A percentile compares a stretch with the other conserved stretches of the same genome.
These are phyloP conservation scores for Endothia cerciana DNA, from an alignment of 2,329 filamentous ascomycete genomes.

Conservation along the genomic window DNA sequence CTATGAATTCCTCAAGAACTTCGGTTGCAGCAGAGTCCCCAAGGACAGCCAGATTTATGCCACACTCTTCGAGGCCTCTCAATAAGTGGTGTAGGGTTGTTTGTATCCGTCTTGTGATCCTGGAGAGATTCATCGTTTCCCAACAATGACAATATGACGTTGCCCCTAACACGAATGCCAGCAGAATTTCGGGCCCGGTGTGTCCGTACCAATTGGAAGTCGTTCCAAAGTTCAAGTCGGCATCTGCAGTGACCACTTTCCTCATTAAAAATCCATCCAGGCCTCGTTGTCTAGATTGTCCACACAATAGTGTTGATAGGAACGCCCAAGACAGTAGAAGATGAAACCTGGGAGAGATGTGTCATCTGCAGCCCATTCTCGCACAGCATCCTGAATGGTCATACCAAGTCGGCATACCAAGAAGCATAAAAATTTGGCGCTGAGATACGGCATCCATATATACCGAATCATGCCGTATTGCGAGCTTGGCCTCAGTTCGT, in stretches of 20 bases:
- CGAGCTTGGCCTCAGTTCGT: background rate
- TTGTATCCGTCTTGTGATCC: background rate
- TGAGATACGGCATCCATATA: rapidly evolving
- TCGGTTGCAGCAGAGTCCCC: background rate
- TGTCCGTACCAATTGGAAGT: background rate
- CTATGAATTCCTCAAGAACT: background rate
- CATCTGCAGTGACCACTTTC: background rate
- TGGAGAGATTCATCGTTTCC: rapidly evolving
- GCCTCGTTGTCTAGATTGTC: background rate
- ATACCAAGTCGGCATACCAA: background rate
- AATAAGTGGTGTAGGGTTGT: background rate
- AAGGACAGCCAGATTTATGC: background rate
- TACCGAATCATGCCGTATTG: background rate
- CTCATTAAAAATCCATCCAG: background rate
- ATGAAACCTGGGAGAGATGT: background rate
- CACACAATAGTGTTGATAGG: too few species aligned
- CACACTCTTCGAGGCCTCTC: background rate
- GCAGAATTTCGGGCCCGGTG: background rate
- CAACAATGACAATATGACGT: rapidly evolving
- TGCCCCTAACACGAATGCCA: background rate
- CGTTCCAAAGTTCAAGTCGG: background rate
- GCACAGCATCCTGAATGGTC: background rate
- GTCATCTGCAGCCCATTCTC: background rate
- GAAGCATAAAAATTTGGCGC: background rate
- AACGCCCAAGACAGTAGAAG: background rate